A percentile compares a stretch with the other conserved stretches of the same genome.
These are phyloP conservation scores for Polymyxa betae DNA, from an alignment of 208 protist species.

Conservation along the genomic window DNA sequence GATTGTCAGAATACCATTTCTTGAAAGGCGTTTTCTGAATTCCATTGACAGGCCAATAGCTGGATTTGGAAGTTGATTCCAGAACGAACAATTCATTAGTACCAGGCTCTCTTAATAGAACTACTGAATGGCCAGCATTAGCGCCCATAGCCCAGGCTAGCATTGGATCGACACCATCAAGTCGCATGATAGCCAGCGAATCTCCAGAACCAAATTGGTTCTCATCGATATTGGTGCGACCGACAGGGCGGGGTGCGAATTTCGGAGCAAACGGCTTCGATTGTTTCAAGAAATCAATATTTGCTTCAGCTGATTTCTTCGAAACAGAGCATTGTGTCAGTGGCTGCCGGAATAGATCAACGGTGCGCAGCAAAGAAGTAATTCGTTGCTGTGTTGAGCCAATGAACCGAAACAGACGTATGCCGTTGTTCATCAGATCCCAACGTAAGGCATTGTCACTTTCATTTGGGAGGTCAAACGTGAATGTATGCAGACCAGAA, in stretches of 20 bases:
- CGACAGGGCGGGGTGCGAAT: background rate
- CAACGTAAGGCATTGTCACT: background rate
- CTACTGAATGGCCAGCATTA: background rate
- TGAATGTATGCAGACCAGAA: slow-evolving; percentile 22
- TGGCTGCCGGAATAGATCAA: background rate
- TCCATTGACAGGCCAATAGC: background rate
- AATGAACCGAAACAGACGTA: background rate
- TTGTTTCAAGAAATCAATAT: background rate
- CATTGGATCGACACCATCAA: background rate
- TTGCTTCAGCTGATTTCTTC: background rate
- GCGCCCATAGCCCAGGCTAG: background rate
- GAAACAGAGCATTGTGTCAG: background rate
- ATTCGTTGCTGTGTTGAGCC: background rate
- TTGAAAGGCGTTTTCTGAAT: background rate
- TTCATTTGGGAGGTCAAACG: background rate
- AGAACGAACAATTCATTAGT: background rate
- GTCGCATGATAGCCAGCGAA: background rate
- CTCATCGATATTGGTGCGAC: background rate
- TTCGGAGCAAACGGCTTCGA: background rate
- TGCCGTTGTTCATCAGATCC: background rate
- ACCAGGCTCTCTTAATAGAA: background rate
- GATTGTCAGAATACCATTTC: no score
- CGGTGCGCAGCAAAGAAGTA: background rate
- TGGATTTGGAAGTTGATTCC: background rate
- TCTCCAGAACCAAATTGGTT: background rate